Base-by-base conservation (phyloP, 495 filamentous ascomycete species). In the Talaromyces liani region DNA sequence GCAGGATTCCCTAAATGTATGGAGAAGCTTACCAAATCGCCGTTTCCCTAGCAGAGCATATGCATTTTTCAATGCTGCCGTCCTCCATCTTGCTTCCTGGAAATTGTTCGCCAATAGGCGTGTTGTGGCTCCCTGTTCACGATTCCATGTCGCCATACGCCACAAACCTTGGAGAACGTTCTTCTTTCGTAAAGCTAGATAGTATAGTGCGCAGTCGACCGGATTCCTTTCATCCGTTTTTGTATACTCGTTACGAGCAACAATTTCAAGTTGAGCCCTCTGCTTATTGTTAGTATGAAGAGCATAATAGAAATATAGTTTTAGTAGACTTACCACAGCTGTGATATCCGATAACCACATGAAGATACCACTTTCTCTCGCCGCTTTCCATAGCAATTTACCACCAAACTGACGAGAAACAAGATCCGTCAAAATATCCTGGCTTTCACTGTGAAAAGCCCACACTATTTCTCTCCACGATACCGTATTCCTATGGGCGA, bases 391-490 rank as follows among this genome's bases (percentile, higher is more conserved):
- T 10, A 88, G 76, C 78, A 97, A 77, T 63, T 85, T 85, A 0
- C 86, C 87, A 66, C 90, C 85, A 72, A 88, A 91, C 65, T 94
- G 91, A 18, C 83, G 78, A 7, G 87, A 88, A n/a, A 97, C 88
- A 64, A 96, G 84, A 71, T 97, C 93, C 1, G 91, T 76, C 7
- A 99, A 78, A 49, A 98, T 94, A 71, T 98, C 95, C 73, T 99
- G 94, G 62, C 91, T 96, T 14, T 76, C 82, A 65, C 91, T 96
- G 73, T 97, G 92, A 67, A 88, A 93, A 22, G 93, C 95, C 92
- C 93, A 98, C 56, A 89, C 88, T 63, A 96, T 93, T 69, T 97
- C 93, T 72, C 95, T 81, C 91, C 92, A 99, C 4, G 90, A 89
- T 66, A 97, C 85, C 20, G 85, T 80, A 6, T 86, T 83, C 70